These are phyloP conservation scores for Globisporangium orthogonon DNA, from an alignment of 352 stramenopile genomes.

Conservation along the genomic window DNA sequence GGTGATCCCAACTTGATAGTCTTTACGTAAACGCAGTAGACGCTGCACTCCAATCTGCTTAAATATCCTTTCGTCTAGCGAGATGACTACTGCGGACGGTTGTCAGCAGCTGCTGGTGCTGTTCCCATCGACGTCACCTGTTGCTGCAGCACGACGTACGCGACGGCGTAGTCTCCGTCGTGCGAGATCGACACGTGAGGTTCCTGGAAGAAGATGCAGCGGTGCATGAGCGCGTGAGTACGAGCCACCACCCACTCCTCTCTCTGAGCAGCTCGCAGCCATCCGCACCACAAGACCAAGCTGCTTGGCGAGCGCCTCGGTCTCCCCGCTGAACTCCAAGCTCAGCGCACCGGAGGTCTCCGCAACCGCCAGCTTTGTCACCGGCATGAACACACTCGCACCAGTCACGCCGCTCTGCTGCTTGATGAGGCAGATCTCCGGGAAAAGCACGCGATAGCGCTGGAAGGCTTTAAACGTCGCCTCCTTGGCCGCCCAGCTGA, in stretches of 20 bases:
- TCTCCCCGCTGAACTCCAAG: slow-evolving; percentile 59
- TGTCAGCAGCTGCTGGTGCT: not conserved
- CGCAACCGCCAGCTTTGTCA: slow-evolving; percentile 18
- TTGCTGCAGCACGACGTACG: slow-evolving; percentile 72
- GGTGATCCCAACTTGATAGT: not conserved
- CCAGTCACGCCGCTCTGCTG: not conserved
- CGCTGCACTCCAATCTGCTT: not conserved
- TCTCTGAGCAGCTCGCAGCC: not conserved
- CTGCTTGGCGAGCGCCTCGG: slow-evolving; percentile 36
- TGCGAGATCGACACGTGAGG: slow-evolving; percentile 73
- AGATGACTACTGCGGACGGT: no score
- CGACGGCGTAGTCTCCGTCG: slow-evolving; percentile 76
- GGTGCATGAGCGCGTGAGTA: not conserved
- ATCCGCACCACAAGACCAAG: slow-evolving; percentile 41
- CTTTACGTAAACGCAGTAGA: not conserved
- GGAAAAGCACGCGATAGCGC: slow-evolving; percentile 69
- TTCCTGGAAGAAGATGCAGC: slow-evolving; percentile 24
- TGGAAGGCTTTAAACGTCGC: slow-evolving; percentile 83
- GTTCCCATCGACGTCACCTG: slow-evolving; percentile 1
- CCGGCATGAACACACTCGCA: slow-evolving; percentile 1
- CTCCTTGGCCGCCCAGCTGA: slow-evolving; percentile 77
- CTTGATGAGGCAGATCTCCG: slow-evolving; percentile 43
- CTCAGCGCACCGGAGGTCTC: slow-evolving; percentile 29
- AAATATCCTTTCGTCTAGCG: not conserved
- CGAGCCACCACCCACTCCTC: not conserved